Base-by-base conservation (phyloP, 805 yeast species). In the Candida arabinofermentans region DNA sequence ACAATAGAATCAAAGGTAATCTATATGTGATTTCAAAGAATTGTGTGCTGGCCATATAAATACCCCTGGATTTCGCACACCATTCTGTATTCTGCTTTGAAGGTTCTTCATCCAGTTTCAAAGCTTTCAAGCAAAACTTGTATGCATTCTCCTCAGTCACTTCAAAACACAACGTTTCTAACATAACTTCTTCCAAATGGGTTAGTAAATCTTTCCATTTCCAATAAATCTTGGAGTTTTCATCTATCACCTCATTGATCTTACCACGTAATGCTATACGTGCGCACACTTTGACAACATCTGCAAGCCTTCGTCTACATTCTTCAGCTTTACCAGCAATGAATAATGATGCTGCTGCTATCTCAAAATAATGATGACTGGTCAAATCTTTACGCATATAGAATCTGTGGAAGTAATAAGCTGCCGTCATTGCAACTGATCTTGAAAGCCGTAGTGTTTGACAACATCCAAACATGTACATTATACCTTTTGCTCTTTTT, bases 261-360 rank as follows among this genome's bases (percentile, higher is more conserved):
- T 71, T 71, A 17, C 67, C 67, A 21, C 44, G 53, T 16, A 57
- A 33, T 0, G 81, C 79, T 5, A 69, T 65, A 36, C 65, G 64
- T 4, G 77, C 74, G 49, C 77, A 71, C 5, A 68, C 65, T n/a
- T 67, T 63, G 17, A 74, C 76, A 4, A 77, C 66, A 40, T 76
- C 80, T 31, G 69, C 56, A 23, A 77, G 54, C 29, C 69, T 57
- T 23, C 82, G 62, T 26, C 71, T 65, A 24, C 76, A 66, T 42
- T 77, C 83, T 40, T 76, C 79, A 7, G 75, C 67, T 45, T 77
- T 77, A 40, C 76, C 66, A 4, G 80, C 80, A 21, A 77, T 57
- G 48, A 77, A 77, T 14, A 77, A 48, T 24, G 74, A 58, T 2
- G 79, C 68, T 2, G 76, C 78, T 0, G 71, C 80, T 7, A 71